A percentile compares a stretch with the other conserved stretches of the same genome.
phyloP scores from a whole-genome alignment of 768 basidiomycete species.

The Leucocoprinus leucothites region DNA sequence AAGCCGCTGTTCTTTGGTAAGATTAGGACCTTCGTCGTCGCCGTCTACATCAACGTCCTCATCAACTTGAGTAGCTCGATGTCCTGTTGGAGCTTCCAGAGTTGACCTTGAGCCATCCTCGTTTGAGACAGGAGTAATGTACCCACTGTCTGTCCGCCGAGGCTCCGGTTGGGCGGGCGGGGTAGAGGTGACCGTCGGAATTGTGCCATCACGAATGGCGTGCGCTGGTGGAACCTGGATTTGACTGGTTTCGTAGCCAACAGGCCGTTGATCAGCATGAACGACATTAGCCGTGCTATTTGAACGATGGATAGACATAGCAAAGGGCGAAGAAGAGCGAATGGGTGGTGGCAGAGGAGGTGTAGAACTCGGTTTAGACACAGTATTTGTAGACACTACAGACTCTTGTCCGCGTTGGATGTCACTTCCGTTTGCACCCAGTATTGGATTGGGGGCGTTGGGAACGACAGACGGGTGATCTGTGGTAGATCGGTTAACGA shows the following conservation, averaged over 20 bases:
- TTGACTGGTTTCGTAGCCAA: neutral
- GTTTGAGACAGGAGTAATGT: slow-evolving; percentile 11
- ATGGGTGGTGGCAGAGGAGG: neutral
- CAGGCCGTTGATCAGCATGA: neutral
- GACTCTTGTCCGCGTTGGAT: neutral
- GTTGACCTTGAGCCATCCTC: slow-evolving; percentile 7
- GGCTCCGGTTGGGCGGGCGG: neutral
- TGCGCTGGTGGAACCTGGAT: slow-evolving; percentile 8
- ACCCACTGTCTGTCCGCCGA: slow-evolving; percentile 5
- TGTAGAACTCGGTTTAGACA: neutral
- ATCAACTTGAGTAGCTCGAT: neutral
- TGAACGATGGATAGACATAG: neutral
- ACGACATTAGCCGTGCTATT: neutral
- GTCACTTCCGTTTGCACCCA: slow-evolving; percentile 11
- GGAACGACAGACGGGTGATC: slow-evolving; percentile 1
- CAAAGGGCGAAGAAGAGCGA: neutral
- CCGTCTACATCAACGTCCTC: slow-evolving; percentile 15
- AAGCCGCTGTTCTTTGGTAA: slow-evolving; percentile 32
- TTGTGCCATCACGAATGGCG: slow-evolving; percentile 1
- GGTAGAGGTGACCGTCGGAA: slow-evolving; percentile 1
- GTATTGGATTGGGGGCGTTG: slow-evolving; percentile 11
- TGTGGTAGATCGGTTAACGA: neutral
- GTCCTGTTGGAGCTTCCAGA: neutral
- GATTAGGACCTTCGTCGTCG: slow-evolving; percentile 22
- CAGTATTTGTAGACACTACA: neutral